These are phyloP conservation scores for Rhamnella rubrinervis DNA, from an alignment of 331 rosid species.

Conservation along the genomic window DNA sequence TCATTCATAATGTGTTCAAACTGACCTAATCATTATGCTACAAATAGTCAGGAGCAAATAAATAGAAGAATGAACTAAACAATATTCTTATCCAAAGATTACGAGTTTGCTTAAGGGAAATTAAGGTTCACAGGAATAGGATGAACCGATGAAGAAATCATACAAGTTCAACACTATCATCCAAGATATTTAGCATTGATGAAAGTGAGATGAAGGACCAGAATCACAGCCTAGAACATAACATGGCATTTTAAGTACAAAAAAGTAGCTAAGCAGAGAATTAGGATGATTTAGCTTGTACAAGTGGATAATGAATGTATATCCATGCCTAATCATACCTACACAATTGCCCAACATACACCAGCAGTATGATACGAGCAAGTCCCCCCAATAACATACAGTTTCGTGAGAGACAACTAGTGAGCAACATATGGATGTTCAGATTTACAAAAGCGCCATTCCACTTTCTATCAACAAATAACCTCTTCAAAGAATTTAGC, in stretches of 20 bases:
- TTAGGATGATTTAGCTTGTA: not conserved
- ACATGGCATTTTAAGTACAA: conserved; percentile 1
- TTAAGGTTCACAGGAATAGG: not conserved
- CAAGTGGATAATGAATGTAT: not conserved
- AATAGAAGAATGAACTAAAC: not conserved
- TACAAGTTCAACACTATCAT: not conserved
- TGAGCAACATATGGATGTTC: not conserved
- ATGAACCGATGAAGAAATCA: not conserved
- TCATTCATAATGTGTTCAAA: conserved; percentile 16
- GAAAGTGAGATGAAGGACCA: not conserved
- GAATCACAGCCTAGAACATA: not conserved
- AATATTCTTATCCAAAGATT: not conserved
- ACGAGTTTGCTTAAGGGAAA: not conserved
- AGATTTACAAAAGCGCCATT: not conserved
- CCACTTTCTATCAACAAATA: not conserved
- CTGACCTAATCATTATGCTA: conserved; percentile 45
- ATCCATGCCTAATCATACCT: not conserved
- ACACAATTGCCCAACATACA: not conserved
- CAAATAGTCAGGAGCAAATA: conserved; percentile 23
- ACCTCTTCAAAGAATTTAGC: not conserved
- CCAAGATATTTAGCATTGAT: not conserved
- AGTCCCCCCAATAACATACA: not conserved
- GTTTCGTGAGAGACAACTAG: not conserved
- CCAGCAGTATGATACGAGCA: conserved; percentile 1
- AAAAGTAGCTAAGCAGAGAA: not conserved